These are phyloP conservation scores for Brassica rapa DNA, from an alignment of 345 rosid species.

Conservation along the genomic window DNA sequence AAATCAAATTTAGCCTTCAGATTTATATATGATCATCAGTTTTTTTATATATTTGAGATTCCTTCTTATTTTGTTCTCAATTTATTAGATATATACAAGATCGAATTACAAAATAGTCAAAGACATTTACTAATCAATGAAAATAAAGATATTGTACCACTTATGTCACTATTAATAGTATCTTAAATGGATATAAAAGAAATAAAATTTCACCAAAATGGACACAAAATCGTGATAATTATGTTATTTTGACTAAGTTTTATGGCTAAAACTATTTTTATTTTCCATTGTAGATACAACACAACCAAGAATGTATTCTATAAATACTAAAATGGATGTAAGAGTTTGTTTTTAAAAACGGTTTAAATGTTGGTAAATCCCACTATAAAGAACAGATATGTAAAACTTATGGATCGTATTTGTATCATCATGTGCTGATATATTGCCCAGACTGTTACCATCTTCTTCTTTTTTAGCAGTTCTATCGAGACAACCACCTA, in stretches of 20 bases:
- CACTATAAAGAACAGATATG: background rate
- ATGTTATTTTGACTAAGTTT: background rate
- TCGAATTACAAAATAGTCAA: background rate
- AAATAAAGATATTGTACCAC: background rate
- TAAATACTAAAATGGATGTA: background rate
- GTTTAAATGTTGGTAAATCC: background rate
- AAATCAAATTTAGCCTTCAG: background rate
- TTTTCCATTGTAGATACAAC: background rate
- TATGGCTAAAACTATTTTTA: background rate
- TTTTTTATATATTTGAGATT: background rate
- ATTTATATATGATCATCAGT: background rate
- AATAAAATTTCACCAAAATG: background rate
- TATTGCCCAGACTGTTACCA: background rate
- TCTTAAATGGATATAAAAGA: background rate
- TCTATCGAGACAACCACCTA: background rate
- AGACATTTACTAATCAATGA: background rate
- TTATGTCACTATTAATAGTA: background rate
- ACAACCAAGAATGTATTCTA: background rate
- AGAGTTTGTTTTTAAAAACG: background rate
- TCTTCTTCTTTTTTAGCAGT: background rate
- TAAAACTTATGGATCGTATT: background rate
- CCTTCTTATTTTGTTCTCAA: background rate
- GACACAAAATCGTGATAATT: background rate
- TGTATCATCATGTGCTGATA: background rate
- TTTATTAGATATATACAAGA: background rate